Evolutionary conservation across 2,329 filamentous ascomycete species (phyloP).

Genomic region (Xylaria hypoxylon): DNA sequence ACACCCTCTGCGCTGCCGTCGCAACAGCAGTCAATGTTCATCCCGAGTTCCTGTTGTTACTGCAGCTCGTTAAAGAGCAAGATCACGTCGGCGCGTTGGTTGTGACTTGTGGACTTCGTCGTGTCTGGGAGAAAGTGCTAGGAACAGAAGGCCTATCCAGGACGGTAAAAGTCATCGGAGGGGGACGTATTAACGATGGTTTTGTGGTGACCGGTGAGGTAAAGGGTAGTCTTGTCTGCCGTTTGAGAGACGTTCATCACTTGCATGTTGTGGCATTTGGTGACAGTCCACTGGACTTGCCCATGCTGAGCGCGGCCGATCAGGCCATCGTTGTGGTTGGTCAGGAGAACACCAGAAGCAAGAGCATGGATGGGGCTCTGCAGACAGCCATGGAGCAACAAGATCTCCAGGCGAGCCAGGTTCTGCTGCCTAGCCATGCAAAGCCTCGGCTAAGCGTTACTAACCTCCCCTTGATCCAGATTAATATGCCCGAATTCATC

Average conservation of each 20-base stretch:
- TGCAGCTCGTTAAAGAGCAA: slow-evolving; percentile 51
- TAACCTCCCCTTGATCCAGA: slow-evolving; percentile 56
- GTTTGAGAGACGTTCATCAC: slow-evolving; percentile 51
- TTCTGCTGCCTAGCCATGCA: slow-evolving; percentile 56
- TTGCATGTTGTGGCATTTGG: slow-evolving; percentile 67
- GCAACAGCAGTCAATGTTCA: slow-evolving; percentile 58
- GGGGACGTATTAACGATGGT: slow-evolving; percentile 59
- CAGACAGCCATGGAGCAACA: slow-evolving; percentile 54
- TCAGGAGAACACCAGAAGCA: slow-evolving; percentile 58
- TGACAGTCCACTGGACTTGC: slow-evolving; percentile 68
- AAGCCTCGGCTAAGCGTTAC: slow-evolving; percentile 56
- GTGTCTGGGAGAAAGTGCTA: slow-evolving; percentile 68
- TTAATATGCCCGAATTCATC: slow-evolving; percentile 48
- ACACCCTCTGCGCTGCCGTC: slow-evolving; percentile 58
- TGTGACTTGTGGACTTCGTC: slow-evolving; percentile 65
- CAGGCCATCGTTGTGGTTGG: slow-evolving; percentile 68
- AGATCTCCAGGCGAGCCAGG: slow-evolving; percentile 59
- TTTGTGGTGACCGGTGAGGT: slow-evolving; percentile 63
- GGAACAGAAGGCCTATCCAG: slow-evolving; percentile 55
- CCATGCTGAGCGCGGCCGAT: slow-evolving; percentile 67
- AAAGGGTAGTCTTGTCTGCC: slow-evolving; percentile 62
- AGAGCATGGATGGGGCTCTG: slow-evolving; percentile 63
- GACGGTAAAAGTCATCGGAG: slow-evolving; percentile 64
- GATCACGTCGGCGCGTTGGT: slow-evolving; percentile 60
- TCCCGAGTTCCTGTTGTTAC: slow-evolving; percentile 60